phyloP scores from a whole-genome alignment of 352 stramenopile species.

The Pythium brassicae region DNA sequence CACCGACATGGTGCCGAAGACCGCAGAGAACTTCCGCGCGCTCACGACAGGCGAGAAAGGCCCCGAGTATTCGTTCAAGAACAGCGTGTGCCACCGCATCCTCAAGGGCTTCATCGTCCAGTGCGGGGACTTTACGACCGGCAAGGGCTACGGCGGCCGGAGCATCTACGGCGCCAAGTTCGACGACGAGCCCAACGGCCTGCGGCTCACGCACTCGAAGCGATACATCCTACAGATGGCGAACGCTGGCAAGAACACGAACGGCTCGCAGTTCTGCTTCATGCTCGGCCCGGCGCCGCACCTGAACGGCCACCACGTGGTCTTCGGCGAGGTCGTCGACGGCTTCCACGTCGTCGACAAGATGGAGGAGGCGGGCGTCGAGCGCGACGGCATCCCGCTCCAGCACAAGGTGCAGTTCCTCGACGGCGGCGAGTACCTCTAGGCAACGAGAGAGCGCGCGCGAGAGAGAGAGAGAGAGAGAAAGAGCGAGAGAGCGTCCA shows the following conservation, averaged over 20 bases:
- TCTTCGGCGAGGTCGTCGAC: conserved; percentile 84
- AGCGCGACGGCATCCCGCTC: conserved; percentile 53
- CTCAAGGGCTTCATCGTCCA: conserved; percentile 99
- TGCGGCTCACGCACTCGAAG: conserved; percentile 75
- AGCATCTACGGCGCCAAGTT: conserved; percentile 98
- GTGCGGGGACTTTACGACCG: conserved; percentile 92
- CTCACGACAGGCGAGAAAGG: conserved; percentile 96
- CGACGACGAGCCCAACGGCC: conserved; percentile 93
- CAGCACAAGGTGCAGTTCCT: conserved; percentile 74
- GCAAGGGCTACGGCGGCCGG: conserved; percentile 93
- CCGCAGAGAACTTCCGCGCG: conserved; percentile 96
- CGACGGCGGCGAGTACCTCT: conserved; percentile 66
- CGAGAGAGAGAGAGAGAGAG: neutral
- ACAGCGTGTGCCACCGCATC: conserved; percentile 96
- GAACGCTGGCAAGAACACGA: conserved; percentile 96
- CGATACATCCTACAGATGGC: conserved; percentile 94
- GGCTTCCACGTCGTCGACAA: conserved; percentile 80
- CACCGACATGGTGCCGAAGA: conserved; percentile 95
- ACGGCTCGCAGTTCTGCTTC: conserved; percentile 99
- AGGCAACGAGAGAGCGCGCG: neutral
- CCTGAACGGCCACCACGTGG: conserved; percentile 80
- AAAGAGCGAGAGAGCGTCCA: neutral
- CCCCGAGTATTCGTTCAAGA: conserved; percentile 94
- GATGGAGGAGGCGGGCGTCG: conserved; percentile 71
- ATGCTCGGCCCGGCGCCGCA: conserved; percentile 78